Evolutionary conservation across 148 eudicot species (phyloP).

Genomic region (Heliosperma pusillum): DNA sequence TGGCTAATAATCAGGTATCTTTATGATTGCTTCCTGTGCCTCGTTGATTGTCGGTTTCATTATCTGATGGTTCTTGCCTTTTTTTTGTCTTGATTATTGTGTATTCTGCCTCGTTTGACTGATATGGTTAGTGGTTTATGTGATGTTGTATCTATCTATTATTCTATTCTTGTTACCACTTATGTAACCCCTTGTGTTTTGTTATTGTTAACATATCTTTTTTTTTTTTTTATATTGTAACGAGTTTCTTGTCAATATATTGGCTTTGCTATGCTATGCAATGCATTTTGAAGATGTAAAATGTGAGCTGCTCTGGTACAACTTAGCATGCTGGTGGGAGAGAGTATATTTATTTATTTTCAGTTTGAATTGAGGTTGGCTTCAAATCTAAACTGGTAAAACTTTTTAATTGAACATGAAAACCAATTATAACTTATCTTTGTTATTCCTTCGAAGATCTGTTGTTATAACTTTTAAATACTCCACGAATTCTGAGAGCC

Average conservation of each 20-base stretch:
- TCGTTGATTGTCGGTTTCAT: not conserved
- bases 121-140: not conserved
- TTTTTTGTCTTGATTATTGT: not conserved
- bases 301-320: not conserved
- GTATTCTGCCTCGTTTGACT: not conserved
- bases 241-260: not conserved
- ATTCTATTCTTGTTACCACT: not conserved
- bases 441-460: not conserved
- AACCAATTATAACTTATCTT: not conserved
- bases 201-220: not conserved
- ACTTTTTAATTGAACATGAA: not conserved
- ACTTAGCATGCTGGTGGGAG: too few relatives aligned
- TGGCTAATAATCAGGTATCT: slow-evolving; percentile 79
- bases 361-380: not conserved
- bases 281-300: not conserved
- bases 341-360: too few relatives aligned
- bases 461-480: too few relatives aligned
- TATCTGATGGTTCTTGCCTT: not conserved
- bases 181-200: not conserved
- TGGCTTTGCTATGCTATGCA: not conserved
- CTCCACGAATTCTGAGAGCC: too few relatives aligned
- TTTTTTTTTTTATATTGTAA: not conserved
- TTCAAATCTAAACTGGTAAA: not conserved
- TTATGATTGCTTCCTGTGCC: slow-evolving; percentile 5
- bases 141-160: not conserved